phyloP scores from a whole-genome alignment of 805 yeast genomes.

The Yarrowia phangngaensis region DNA sequence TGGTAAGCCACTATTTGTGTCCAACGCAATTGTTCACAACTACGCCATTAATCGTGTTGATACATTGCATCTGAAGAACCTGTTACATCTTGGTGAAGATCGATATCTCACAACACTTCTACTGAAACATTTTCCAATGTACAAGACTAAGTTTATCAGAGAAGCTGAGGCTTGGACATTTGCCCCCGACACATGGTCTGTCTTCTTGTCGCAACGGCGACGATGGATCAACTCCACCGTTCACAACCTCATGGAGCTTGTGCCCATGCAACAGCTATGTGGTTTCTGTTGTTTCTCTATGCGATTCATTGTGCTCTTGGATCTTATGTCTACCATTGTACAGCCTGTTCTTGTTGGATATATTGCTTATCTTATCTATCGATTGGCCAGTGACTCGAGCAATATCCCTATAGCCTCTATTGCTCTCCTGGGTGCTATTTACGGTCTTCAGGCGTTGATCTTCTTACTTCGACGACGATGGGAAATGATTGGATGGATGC shows the following conservation, averaged over 20 bases:
- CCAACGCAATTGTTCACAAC: conserved; percentile 55
- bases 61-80: conserved; percentile 57
- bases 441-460: conserved; percentile 55
- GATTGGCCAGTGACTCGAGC: conserved; percentile 45
- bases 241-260: conserved; percentile 58
- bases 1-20: conserved; percentile 59
- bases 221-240: conserved; percentile 68
- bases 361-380: conserved; percentile 50
- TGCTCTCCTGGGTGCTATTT: conserved; percentile 51
- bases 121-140: conserved; percentile 54
- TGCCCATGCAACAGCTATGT: conserved; percentile 56
- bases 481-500: conserved; percentile 54
- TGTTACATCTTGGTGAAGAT: conserved; percentile 60
- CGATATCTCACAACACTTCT: conserved; percentile 55
- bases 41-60: conserved; percentile 55
- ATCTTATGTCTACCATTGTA: conserved; percentile 55
- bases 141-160: conserved; percentile 53
- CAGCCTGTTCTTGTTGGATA: conserved; percentile 57
- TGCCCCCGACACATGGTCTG: conserved; percentile 56
- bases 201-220: conserved; percentile 60
- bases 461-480: conserved; percentile 47
- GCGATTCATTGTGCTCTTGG: conserved; percentile 57
- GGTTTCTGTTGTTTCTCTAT: conserved; percentile 63
- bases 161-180: conserved; percentile 58
- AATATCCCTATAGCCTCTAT: conserved; percentile 57